Conservation (phyloP, 305 asterid genomes). For the Fraxinus sp. region DNA sequence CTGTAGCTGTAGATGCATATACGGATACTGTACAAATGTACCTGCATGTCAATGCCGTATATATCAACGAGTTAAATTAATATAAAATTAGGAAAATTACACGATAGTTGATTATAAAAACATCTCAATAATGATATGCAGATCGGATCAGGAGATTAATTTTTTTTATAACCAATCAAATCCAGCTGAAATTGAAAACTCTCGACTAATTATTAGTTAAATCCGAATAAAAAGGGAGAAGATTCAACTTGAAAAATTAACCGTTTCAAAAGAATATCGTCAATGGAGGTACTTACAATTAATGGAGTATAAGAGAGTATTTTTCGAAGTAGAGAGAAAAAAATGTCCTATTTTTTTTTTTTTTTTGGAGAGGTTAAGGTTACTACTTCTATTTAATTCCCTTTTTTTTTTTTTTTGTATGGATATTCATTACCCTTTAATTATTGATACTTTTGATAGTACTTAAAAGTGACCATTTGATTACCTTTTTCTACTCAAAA, state of each 20-base stretch:
- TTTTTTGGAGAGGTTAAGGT: constrained; percentile 8
- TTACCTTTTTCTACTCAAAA: background rate
- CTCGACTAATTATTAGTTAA: constrained; percentile 7
- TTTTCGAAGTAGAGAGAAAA: constrained; percentile 10
- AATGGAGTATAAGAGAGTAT: constrained; percentile 19
- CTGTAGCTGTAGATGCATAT: constrained; percentile 11
- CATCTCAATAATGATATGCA: constrained; percentile 19
- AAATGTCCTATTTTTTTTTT: constrained; percentile 6
- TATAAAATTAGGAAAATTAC: constrained; percentile 25
- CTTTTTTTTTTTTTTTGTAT: background rate
- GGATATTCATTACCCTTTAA: background rate
- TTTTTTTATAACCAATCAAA: constrained; percentile 1
- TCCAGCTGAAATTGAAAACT: background rate
- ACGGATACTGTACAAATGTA: constrained; percentile 15
- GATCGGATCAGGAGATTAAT: constrained; percentile 49
- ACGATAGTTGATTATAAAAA: constrained; percentile 17
- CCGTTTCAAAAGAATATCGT: constrained; percentile 33
- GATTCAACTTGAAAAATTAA: constrained; percentile 38
- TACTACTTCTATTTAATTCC: background rate
- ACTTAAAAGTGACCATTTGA: background rate
- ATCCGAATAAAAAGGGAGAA: background rate
- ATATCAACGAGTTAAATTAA: constrained; percentile 7
- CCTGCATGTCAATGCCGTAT: constrained; percentile 27
- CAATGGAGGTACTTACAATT: constrained; percentile 43
- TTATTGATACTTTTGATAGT: background rate